phyloP scores from a whole-genome alignment of 2,329 filamentous ascomycete genomes.

The Hortaea werneckii region DNA sequence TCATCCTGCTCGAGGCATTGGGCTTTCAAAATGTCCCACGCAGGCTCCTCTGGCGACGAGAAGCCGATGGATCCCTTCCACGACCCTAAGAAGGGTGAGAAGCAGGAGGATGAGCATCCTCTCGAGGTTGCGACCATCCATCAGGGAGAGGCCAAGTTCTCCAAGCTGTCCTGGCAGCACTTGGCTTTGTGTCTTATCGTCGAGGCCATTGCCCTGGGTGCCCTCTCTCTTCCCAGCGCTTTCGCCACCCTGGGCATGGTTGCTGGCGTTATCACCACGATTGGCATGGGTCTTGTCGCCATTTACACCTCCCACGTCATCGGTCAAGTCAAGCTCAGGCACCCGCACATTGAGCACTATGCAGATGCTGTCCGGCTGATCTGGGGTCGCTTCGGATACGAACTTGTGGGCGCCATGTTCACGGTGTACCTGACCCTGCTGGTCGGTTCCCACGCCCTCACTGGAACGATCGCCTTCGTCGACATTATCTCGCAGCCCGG shows the following conservation, averaged over 20 bases:
- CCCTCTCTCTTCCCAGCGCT: conserved; percentile 47
- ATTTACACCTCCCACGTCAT: conserved; percentile 54
- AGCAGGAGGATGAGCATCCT: neutral
- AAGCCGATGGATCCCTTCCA: neutral
- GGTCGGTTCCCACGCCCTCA: conserved; percentile 35
- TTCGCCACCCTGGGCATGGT: conserved; percentile 46
- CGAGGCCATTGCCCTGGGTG: conserved; percentile 49
- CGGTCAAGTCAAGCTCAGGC: conserved; percentile 48
- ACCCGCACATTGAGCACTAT: conserved; percentile 36
- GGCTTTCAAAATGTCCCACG: neutral
- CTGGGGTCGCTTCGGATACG: conserved; percentile 33
- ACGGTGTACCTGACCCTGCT: conserved; percentile 30
- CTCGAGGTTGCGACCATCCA: conserved; percentile 1
- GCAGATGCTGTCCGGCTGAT: conserved; percentile 35
- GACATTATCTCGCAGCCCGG: conserved; percentile 28
- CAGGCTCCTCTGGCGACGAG: neutral
- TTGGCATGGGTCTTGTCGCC: conserved; percentile 46
- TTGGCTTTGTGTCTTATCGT: conserved; percentile 31
- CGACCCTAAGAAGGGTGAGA: neutral
- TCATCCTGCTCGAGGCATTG: neutral
- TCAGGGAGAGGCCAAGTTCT: conserved; percentile 3
- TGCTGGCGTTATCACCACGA: conserved; percentile 45
- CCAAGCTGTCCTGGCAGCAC: conserved; percentile 3
- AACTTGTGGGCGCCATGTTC: conserved; percentile 34
- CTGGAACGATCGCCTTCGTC: conserved; percentile 37